Evolutionary conservation across 73 alveolate genomes (phyloP).

Genomic region (Durusdinium trenchii): DNA sequence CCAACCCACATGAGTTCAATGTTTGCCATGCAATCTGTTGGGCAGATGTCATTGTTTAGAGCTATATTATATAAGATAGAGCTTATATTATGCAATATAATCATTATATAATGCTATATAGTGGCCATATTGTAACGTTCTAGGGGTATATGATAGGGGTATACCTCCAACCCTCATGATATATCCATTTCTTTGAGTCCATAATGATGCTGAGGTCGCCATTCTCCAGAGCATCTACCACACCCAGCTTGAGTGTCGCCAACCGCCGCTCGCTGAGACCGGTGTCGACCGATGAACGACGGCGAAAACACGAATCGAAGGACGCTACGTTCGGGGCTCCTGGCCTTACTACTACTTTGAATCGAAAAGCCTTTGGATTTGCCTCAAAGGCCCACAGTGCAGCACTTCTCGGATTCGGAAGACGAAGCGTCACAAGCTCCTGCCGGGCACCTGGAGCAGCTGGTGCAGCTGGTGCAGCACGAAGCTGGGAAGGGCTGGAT

Average conservation of each 20-base stretch:
- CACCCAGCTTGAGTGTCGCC: conserved; percentile 85
- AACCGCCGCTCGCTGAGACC: conserved; percentile 2
- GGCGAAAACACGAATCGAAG: neutral
- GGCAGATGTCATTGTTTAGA: too few relatives aligned
- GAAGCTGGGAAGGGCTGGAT: too few relatives aligned
- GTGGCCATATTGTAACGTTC: too few relatives aligned
- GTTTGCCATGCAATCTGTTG: too few relatives aligned
- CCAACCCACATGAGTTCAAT: too few relatives aligned
- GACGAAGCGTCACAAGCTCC: neutral
- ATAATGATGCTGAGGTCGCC: neutral
- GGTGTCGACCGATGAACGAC: too few relatives aligned
- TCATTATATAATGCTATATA: too few relatives aligned
- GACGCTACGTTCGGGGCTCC: neutral
- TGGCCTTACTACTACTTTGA: neutral
- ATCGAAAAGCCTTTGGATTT: neutral
- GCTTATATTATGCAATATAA: too few relatives aligned
- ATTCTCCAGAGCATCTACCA: conserved; percentile 82
- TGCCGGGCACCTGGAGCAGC: neutral
- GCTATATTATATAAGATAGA: too few relatives aligned
- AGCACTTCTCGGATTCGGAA: conserved; percentile 91
- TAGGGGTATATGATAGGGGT: too few relatives aligned
- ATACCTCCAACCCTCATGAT: too few relatives aligned
- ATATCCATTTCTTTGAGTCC: neutral
- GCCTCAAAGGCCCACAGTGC: conserved; percentile 64
- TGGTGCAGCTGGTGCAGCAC: too few relatives aligned